Conservation (phyloP, 2,329 filamentous ascomycete species). For the Diaporthe sp. region DNA sequence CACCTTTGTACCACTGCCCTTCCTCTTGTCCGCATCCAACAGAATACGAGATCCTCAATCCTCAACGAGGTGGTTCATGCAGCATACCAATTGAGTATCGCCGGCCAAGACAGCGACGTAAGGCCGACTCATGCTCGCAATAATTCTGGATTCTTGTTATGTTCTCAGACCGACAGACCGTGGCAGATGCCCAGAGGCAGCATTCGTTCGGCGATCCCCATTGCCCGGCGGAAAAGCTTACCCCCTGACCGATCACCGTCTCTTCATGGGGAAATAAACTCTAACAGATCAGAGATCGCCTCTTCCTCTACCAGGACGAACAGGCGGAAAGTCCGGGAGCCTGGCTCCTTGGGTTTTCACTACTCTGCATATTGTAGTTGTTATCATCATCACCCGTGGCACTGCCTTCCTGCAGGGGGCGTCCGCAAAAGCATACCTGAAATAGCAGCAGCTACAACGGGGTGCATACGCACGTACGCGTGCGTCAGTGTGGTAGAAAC, state of each 20-base stretch:
- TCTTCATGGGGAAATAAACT: background rate
- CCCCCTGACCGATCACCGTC: background rate
- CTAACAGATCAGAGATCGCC: conserved; percentile 15
- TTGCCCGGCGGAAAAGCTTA: background rate
- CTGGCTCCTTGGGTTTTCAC: background rate
- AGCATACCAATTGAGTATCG: background rate
- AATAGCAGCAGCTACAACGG: conserved; percentile 4
- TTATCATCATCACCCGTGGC: no score
- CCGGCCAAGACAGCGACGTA: background rate
- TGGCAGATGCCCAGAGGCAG: background rate
- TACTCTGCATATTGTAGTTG: background rate
- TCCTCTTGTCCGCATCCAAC: background rate
- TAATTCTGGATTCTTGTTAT: background rate
- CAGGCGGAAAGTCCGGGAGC: background rate
- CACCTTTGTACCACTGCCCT: background rate
- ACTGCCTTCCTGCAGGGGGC: conserved; percentile 8
- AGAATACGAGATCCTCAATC: conserved; percentile 1
- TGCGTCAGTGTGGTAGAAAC: background rate
- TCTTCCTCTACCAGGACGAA: background rate
- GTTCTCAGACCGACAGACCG: background rate
- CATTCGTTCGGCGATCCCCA: background rate
- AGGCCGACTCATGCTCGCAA: background rate
- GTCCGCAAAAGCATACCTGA: background rate
- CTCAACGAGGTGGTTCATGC: background rate
- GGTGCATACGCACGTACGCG: background rate